Evolutionary conservation across 805 yeast genomes (phyloP), one percentile per base, ranked within the genome.

Genomic region (Candida nemodendra): DNA sequence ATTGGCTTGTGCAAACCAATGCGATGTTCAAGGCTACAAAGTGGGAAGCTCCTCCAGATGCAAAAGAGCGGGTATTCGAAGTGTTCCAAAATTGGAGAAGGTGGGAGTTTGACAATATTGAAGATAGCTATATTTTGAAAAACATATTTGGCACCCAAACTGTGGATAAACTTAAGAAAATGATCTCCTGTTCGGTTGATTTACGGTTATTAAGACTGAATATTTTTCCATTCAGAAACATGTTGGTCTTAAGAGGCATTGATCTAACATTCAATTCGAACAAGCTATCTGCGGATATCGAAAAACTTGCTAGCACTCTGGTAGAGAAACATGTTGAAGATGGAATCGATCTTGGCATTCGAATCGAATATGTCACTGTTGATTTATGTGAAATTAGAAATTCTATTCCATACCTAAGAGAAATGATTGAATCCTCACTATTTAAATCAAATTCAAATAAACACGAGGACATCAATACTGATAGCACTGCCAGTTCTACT

Each of bases 41-140:
- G 0, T 71, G 78, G 67, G 57, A 58, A 13, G 68, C 76, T 0
- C 81, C 87, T 0, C 46, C 42, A 0, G 64, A 70, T 43, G 89
- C 89, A 0, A 67, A 69, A 41, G 64, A 66, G 7, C 71, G 71
- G 12, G 84, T 86, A 2, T 58, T 78, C 17, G 63, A 69, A 3
- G 69, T 79, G 1, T 88, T 89, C 51, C 68, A 80, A 0, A 67
- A 72, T 11, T 93, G 98, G 97, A 76, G 97, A 67, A 78, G 79
- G 42, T 90, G 98, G 97, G 99, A 91, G 51, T 81, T 84, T 30
- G 69, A 79, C 22, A 76, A 77, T 50, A 72, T 79, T 16, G 72
- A 72, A n/a, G 65, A 73, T 26, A 72, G 80, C 36, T 76, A 68
- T 38, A 66, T 84, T 17, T 78, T 84, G 50, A 59, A 61, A 22